Percentiles rank a stretch among this genome's conserved stretches.
These are phyloP conservation scores for Scheffersomyces parashehatae DNA, from an alignment of 1,139 yeast genomes.

Conservation along the genomic window DNA sequence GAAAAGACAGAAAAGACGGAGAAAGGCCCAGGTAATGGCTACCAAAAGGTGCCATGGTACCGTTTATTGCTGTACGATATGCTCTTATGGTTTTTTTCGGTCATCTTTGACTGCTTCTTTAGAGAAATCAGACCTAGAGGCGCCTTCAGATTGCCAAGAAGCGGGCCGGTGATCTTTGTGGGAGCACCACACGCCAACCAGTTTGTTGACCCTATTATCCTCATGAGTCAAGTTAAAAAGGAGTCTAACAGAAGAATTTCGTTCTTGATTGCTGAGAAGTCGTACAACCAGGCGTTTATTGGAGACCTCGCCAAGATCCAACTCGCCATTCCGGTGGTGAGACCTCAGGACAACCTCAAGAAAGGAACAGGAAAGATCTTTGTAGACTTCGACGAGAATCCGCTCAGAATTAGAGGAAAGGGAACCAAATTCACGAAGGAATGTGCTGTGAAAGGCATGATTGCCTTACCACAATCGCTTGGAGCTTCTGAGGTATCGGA, in stretches of 20 bases:
- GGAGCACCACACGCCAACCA: slow-evolving; percentile 99
- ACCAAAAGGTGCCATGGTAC: slow-evolving; percentile 28
- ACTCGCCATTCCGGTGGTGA: slow-evolving; percentile 81
- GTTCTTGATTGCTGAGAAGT: slow-evolving; percentile 83
- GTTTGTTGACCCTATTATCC: slow-evolving; percentile 85
- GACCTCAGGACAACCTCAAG: slow-evolving; percentile 83
- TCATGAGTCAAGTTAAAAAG: slow-evolving; percentile 77
- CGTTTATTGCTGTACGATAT: slow-evolving; percentile 48
- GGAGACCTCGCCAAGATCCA: slow-evolving; percentile 78
- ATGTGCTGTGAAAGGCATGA: slow-evolving; percentile 64
- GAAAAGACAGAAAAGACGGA: no score
- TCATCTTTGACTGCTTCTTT: slow-evolving; percentile 63
- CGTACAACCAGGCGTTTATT: slow-evolving; percentile 65
- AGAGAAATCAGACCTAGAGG: slow-evolving; percentile 90
- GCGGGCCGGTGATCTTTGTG: slow-evolving; percentile 89
- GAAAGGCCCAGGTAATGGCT: slow-evolving; percentile 4
- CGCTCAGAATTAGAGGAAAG: slow-evolving; percentile 57
- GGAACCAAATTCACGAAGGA: slow-evolving; percentile 70
- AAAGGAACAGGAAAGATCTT: slow-evolving; percentile 62
- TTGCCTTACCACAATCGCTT: slow-evolving; percentile 76
- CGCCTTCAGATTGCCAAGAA: slow-evolving; percentile 78
- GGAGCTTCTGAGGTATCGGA: slow-evolving; percentile 76
- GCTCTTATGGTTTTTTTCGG: slow-evolving; percentile 47
- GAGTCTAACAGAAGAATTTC: slow-evolving; percentile 77
- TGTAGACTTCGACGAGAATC: slow-evolving; percentile 46